A percentile compares a stretch with the other conserved stretches of the same genome.
Conservation (phyloP, 257 asterid species). For the Galeopsis tetrahit region DNA sequence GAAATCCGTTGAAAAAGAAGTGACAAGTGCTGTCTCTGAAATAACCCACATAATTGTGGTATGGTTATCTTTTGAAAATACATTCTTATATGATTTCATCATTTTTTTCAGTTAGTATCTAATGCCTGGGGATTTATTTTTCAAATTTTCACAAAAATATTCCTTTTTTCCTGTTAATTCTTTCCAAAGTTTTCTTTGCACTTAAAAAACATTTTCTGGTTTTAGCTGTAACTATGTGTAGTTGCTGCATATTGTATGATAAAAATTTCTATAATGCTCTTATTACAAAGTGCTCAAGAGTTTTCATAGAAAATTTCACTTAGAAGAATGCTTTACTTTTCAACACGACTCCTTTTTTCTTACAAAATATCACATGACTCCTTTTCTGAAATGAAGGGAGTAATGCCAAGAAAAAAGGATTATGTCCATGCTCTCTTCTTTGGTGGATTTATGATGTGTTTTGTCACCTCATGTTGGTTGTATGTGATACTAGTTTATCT, state of each 20-base stretch:
- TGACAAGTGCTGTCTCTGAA: constrained; percentile 47
- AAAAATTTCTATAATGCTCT: too few species aligned
- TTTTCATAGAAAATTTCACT: not conserved
- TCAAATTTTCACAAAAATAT: not conserved
- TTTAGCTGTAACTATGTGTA: constrained; percentile 3
- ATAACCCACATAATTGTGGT: constrained; percentile 97
- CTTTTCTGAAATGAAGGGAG: not conserved
- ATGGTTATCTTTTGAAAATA: constrained; percentile 30
- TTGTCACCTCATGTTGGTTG: not conserved
- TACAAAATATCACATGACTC: not conserved
- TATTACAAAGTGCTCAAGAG: too few species aligned
- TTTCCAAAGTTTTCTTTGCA: constrained; percentile 23
- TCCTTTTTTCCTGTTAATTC: not conserved
- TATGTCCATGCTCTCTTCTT: not conserved
- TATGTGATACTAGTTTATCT: not conserved
- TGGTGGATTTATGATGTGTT: constrained; percentile 18
- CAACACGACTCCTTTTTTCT: not conserved
- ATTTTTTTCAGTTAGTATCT: constrained; percentile 3
- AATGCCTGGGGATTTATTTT: constrained; percentile 12
- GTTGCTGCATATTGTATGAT: constrained; percentile 8
- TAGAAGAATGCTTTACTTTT: not conserved
- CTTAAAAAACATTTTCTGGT: constrained; percentile 17
- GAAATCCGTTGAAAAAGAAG: constrained; percentile 41
- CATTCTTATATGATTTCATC: constrained; percentile 30
- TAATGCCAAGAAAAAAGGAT: not conserved